A percentile compares a stretch with the other conserved stretches of the same genome.
Evolutionary conservation across 768 basidiomycete species (phyloP).

Genomic region (Rhodotorula sphaerocarpa): DNA sequence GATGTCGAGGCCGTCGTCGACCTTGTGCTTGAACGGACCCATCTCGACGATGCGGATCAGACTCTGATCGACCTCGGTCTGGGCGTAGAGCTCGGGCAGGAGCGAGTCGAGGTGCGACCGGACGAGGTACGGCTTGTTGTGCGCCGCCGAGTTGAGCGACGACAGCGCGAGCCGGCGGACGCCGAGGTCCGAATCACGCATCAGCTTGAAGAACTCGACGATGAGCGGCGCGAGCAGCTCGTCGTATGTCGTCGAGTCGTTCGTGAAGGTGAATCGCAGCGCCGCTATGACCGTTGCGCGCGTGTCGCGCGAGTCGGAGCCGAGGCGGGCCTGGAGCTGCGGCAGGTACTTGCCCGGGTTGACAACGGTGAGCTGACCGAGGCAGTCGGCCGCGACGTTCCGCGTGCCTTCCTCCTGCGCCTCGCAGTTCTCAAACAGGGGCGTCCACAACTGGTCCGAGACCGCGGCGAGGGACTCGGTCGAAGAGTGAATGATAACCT

Average conservation of each 20-base stretch:
- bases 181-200: slow-evolving; percentile 71
- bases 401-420: slow-evolving; percentile 71
- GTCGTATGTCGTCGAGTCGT: slow-evolving; percentile 75
- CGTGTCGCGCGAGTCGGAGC: slow-evolving; percentile 28
- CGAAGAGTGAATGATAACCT: slow-evolving; percentile 88
- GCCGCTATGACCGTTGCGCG: slow-evolving; percentile 53
- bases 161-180: slow-evolving; percentile 85
- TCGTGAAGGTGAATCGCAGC: slow-evolving; percentile 81
- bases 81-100: slow-evolving; percentile 73
- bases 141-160: slow-evolving; percentile 85
- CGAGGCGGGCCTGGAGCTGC: slow-evolving; percentile 61
- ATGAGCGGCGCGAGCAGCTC: slow-evolving; percentile 79
- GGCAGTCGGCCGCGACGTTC: slow-evolving; percentile 90
- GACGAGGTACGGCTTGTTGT: slow-evolving; percentile 86
- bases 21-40: slow-evolving; percentile 95
- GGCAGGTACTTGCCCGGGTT: slow-evolving; percentile 85
- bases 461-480: slow-evolving; percentile 73
- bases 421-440: slow-evolving; percentile 83
- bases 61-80: slow-evolving; percentile 53
- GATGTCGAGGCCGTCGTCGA: slow-evolving; percentile 91
- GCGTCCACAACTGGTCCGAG: slow-evolving; percentile 82
- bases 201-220: slow-evolving; percentile 77
- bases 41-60: slow-evolving; percentile 86
- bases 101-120: slow-evolving; percentile 69
- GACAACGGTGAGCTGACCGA: slow-evolving; percentile 88